phyloP scores from a whole-genome alignment of 768 basidiomycete genomes.

The Suillus spraguei region DNA sequence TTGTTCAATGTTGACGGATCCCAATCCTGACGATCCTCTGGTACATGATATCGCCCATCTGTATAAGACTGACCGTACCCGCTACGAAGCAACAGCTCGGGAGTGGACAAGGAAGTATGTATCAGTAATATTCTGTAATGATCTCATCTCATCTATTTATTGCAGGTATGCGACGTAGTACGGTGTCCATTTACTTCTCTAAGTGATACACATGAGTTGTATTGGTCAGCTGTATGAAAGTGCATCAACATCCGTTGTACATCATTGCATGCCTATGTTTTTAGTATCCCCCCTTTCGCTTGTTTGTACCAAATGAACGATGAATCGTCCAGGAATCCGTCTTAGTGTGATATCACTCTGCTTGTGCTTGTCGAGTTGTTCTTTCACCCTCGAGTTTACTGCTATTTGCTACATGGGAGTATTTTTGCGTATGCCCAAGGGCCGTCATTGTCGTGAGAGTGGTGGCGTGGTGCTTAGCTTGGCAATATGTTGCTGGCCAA shows the following conservation, averaged over 20 bases:
- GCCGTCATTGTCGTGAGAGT: neutral
- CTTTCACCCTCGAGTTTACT: neutral
- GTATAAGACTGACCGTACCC: conserved; percentile 98
- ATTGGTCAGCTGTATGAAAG: conserved; percentile 29
- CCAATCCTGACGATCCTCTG: conserved; percentile 98
- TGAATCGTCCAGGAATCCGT: conserved; percentile 1
- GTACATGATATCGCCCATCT: conserved; percentile 98
- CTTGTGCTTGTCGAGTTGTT: neutral
- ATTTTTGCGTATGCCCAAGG: neutral
- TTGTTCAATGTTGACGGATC: conserved; percentile 99
- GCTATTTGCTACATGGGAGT: neutral
- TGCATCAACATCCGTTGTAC: conserved; percentile 35
- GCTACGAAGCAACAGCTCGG: conserved; percentile 97
- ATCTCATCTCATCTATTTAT: conserved; percentile 8
- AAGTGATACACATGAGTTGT: conserved; percentile 31
- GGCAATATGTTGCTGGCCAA: neutral
- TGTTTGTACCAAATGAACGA: conserved; percentile 9
- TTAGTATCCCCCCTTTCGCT: conserved; percentile 32
- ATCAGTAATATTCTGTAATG: neutral
- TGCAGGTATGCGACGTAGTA: conserved; percentile 57
- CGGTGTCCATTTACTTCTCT: conserved; percentile 25
- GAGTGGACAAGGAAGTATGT: conserved; percentile 99
- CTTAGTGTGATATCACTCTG: neutral
- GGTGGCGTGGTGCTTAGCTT: neutral
- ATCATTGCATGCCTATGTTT: conserved; percentile 34